These are phyloP conservation scores for Daedaleopsis sinensis DNA, from an alignment of 768 basidiomycete genomes.

Conservation along the genomic window DNA sequence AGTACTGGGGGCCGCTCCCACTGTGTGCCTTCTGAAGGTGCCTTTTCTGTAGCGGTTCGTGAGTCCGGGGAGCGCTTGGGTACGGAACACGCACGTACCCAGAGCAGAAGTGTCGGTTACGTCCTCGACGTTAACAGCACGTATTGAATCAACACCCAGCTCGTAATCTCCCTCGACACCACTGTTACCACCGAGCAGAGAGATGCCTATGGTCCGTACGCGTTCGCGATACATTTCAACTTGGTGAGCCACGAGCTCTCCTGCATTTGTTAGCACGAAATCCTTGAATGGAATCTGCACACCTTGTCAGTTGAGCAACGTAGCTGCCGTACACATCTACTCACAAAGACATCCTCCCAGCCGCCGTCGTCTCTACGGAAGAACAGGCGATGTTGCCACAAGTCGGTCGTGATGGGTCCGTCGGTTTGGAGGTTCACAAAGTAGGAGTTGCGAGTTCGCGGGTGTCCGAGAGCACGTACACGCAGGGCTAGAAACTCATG, in stretches of 20 bases:
- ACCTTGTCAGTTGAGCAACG: not conserved
- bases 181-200: conserved; percentile 84
- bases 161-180: conserved; percentile 77
- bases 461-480: conserved; percentile 76
- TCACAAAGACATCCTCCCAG: conserved; percentile 85
- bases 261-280: conserved; percentile 76
- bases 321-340: conserved; percentile 29
- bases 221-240: conserved; percentile 76
- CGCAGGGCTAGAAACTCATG: conserved; percentile 84
- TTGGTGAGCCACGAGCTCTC: conserved; percentile 69
- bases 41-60: conserved; percentile 19
- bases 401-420: conserved; percentile 73
- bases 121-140: conserved; percentile 80
- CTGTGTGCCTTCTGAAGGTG: conserved; percentile 28
- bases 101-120: conserved; percentile 33
- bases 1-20: conserved; percentile 30
- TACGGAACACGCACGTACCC: not conserved
- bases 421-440: conserved; percentile 94
- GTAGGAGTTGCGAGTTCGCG: conserved; percentile 79
- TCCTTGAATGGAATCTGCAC: conserved; percentile 77
- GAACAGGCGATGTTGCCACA: conserved; percentile 96
- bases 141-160: conserved; percentile 79
- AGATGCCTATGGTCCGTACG: conserved; percentile 83
- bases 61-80: not conserved
- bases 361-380: conserved; percentile 63